phyloP scores from a whole-genome alignment of 306 rosid genomes.

The Rosa chinensis region DNA sequence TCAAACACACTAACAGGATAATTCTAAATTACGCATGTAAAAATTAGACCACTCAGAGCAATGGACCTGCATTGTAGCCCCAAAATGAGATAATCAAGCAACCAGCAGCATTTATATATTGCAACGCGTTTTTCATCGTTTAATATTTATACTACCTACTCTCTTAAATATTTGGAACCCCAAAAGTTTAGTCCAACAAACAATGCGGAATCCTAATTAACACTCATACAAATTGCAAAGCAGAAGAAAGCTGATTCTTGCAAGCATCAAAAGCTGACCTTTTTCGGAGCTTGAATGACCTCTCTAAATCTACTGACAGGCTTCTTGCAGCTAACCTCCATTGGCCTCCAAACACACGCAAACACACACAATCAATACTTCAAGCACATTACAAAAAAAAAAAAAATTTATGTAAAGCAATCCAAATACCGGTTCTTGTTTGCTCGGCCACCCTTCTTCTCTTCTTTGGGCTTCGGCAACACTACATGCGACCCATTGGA shows the following conservation, averaged over 20 bases:
- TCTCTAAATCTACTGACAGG: slow-evolving; percentile 54
- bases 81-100: not conserved
- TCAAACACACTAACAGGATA: not conserved
- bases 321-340: slow-evolving; percentile 72
- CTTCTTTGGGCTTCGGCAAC: slow-evolving; percentile 39
- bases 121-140: not conserved
- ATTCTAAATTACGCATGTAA: not conserved
- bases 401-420: not conserved
- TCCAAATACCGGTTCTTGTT: slow-evolving; percentile 74
- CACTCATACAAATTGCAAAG: not conserved
- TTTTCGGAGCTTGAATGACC: slow-evolving; percentile 75
- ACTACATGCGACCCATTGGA: slow-evolving; percentile 59
- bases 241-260: not conserved
- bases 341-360: slow-evolving; percentile 57
- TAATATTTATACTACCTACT: too few relatives aligned
- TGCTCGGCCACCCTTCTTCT: slow-evolving; percentile 52
- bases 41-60: not conserved
- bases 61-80: not conserved
- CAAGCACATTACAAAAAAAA: not conserved
- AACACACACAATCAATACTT: slow-evolving; percentile 17
- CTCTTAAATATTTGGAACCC: not conserved
- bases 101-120: not conserved
- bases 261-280: slow-evolving; percentile 35
- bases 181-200: not conserved
- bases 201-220: not conserved